These are phyloP conservation scores for Ramularia collo-cygni DNA, from an alignment of 2,329 filamentous ascomycete species.

Conservation along the genomic window DNA sequence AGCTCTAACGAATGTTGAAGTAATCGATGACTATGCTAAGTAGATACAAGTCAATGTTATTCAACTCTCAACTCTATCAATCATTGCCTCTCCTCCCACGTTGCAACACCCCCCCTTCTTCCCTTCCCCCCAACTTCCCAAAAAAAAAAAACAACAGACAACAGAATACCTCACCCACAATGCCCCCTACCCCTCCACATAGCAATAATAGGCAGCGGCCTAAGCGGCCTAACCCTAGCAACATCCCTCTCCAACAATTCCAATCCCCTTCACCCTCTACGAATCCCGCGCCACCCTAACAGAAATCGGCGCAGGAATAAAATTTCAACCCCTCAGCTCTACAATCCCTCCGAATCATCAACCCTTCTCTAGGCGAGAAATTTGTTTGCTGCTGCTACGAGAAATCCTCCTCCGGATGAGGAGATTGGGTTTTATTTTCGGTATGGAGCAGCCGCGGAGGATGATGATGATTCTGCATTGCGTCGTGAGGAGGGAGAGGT, in stretches of 20 bases:
- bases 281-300: slow-evolving; percentile 44
- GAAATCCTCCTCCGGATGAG: slow-evolving; percentile 31
- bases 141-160: too few species aligned
- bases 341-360: slow-evolving; percentile 85
- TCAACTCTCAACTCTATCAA: too few species aligned
- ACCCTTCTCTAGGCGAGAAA: slow-evolving; percentile 32
- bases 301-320: slow-evolving; percentile 54
- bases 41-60: too few species aligned
- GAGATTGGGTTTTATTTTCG: slow-evolving; percentile 36
- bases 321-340: slow-evolving; percentile 65
- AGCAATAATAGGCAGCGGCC: slow-evolving; percentile 55
- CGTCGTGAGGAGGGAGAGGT: slow-evolving; percentile 20
- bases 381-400: slow-evolving; percentile 34
- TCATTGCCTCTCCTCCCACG: too few species aligned
- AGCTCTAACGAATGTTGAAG: too few species aligned
- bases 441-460: slow-evolving; percentile 26
- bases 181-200: slow-evolving; percentile 11
- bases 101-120: too few species aligned
- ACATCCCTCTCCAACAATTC: slow-evolving; percentile 40
- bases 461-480: too few species aligned
- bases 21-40: too few species aligned
- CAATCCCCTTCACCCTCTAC: slow-evolving; percentile 27
- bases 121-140: too few species aligned
- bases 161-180: neutral
- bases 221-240: slow-evolving; percentile 50